Evolutionary conservation across 2,329 filamentous ascomycete genomes (phyloP).

Genomic region (Arthrobotrys conoides): DNA sequence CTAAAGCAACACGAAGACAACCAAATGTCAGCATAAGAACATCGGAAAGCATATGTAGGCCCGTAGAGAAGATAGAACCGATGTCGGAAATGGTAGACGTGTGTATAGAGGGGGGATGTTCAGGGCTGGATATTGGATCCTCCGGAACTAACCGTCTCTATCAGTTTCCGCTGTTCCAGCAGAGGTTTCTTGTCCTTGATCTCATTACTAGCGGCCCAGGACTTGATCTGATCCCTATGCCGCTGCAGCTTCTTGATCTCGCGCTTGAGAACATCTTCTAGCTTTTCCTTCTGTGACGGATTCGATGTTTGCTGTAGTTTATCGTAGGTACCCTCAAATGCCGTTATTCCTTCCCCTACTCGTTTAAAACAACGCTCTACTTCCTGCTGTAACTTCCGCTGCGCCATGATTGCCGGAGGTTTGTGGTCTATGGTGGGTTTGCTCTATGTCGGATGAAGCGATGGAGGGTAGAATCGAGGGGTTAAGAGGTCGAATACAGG

Average conservation of each 20-base stretch:
- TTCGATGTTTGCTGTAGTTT: conserved; percentile 95
- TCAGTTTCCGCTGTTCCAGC: conserved; percentile 92
- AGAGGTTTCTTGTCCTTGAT: conserved; percentile 99
- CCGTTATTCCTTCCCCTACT: conserved; percentile 89
- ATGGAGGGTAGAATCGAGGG: conserved; percentile 48
- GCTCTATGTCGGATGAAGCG: conserved; percentile 56
- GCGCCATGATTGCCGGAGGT: conserved; percentile 78
- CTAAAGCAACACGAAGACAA: conserved; percentile 69
- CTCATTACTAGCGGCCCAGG: conserved; percentile 97
- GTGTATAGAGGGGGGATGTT: conserved; percentile 58
- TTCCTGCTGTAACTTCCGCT: conserved; percentile 96
- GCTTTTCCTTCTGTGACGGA: conserved; percentile 92
- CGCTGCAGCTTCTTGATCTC: conserved; percentile 99
- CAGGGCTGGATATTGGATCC: conserved; percentile 49
- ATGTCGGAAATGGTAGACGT: conserved; percentile 32
- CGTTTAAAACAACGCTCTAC: conserved; percentile 99
- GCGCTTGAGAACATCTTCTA: conserved; percentile 97
- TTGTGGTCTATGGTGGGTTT: conserved; percentile 42
- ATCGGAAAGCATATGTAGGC: conserved; percentile 1
- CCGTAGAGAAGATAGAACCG: conserved; percentile 31
- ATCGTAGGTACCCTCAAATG: conserved; percentile 96
- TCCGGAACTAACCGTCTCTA: conserved; percentile 84
- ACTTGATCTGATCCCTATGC: conserved; percentile 98
- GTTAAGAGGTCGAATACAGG: conserved; percentile 51
- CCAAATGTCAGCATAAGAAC: conserved; percentile 45